Base-by-base conservation (phyloP, 2,329 filamentous ascomycete species). In the Ophiostoma himal-ulmi region DNA sequence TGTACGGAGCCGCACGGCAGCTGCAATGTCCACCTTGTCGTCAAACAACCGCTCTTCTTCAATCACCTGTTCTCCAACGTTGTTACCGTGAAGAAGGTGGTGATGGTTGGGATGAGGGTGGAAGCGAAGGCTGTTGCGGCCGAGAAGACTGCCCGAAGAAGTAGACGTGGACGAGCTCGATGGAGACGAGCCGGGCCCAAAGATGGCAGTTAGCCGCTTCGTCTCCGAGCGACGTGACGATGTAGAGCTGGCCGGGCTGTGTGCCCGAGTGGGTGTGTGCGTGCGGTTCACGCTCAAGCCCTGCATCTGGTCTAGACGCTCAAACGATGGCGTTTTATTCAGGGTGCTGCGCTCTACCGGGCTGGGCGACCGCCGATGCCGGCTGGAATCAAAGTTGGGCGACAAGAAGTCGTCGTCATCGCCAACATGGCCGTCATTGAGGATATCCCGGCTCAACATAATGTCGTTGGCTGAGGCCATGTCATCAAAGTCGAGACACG, bases 1-100 rank as follows among this genome's bases (percentile, higher is more conserved):
- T 72, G 79, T 79, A 8, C 78, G 74, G 67, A 79, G 68, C 37
- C 75, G 74, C 7, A 78, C 72, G 0, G 77, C 78, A 8, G 75
- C 72, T 20, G 75, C 73, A 6, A 78, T 72, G 39, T 78, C 76
- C 22, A 75, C 67, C 52, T 73, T 75, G 39, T 41, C 65, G 6
- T 71, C 74, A 26, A 70, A 14, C 5, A 26, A 41, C n/a, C 65
- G 65, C 39, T 67, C 65, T 34, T 67, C 65, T 22, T 67, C 65
- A 48, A 67, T 67, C 65, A 39, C 65, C 37, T 48, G 37, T 11
- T 41, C 37, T 8, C 39, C 37, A 11, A 65, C 62, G 20, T 65
- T 39, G 62, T 37, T 65, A 37, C 67, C 54, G 54, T 74, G 70
- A n/a, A 44, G 64, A 20, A 66, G 62, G 11, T 41, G 66, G 22